phyloP scores from a whole-genome alignment of 306 rosid genomes.

The Vigna unguiculata region DNA sequence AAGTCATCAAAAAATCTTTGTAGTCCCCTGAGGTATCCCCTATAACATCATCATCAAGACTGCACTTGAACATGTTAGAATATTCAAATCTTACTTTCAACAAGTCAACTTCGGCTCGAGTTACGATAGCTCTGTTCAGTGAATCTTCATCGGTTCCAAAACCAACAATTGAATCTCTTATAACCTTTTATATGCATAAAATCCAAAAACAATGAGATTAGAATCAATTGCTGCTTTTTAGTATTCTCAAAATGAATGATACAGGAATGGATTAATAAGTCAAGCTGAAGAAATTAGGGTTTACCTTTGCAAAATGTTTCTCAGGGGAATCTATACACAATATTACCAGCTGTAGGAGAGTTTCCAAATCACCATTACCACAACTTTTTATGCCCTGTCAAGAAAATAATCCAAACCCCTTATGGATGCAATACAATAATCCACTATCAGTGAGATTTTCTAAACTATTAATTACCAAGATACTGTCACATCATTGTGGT shows the following conservation, averaged over 20 bases:
- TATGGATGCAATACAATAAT: neutral
- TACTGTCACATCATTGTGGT: neutral
- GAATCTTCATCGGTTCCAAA: slow-evolving; percentile 93
- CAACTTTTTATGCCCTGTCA: slow-evolving; percentile 66
- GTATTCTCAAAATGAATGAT: neutral
- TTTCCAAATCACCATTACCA: slow-evolving; percentile 65
- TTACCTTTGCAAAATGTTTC: slow-evolving; percentile 92
- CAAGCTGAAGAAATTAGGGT: slow-evolving; percentile 18
- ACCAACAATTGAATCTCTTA: slow-evolving; percentile 71
- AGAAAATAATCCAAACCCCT: slow-evolving; percentile 33
- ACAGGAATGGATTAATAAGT: neutral
- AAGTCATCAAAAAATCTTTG: slow-evolving; percentile 77
- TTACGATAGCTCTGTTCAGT: slow-evolving; percentile 77
- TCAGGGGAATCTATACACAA: slow-evolving; percentile 77
- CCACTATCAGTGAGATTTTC: slow-evolving; percentile 1
- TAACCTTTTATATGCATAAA: slow-evolving; percentile 61
- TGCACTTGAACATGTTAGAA: slow-evolving; percentile 54
- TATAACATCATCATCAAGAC: slow-evolving; percentile 65
- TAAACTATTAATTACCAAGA: neutral
- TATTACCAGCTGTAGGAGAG: slow-evolving; percentile 58
- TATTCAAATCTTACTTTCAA: slow-evolving; percentile 69
- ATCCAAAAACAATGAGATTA: neutral
- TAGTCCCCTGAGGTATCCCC: slow-evolving; percentile 90
- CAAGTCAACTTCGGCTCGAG: slow-evolving; percentile 80
- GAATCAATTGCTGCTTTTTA: slow-evolving; percentile 1